Conservation (phyloP, 805 yeast genomes). For the Candida broadrunensis region DNA sequence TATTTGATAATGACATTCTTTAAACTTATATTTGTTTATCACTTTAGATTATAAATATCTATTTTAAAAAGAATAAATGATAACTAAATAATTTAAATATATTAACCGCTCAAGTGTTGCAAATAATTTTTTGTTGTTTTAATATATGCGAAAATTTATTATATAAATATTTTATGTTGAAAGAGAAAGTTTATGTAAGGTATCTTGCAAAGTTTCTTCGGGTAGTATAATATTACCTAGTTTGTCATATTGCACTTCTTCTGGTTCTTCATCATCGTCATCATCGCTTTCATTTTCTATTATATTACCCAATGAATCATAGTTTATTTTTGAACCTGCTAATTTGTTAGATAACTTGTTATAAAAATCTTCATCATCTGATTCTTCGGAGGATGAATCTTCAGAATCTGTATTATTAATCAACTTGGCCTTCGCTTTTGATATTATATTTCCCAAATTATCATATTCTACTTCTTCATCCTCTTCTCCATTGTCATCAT, state of each 20-base stretch:
- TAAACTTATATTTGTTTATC: too few species aligned
- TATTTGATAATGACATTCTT: background rate
- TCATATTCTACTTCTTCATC: slow-evolving; percentile 14
- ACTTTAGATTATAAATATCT: too few species aligned
- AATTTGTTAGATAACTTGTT: background rate
- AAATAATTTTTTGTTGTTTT: slow-evolving; percentile 3
- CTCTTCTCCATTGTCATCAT: slow-evolving; percentile 11
- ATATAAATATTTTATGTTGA: background rate
- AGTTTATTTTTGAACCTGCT: slow-evolving; percentile 4
- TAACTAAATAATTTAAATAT: too few species aligned
- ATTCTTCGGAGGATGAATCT: slow-evolving; percentile 1
- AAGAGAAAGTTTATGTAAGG: slow-evolving; percentile 1
- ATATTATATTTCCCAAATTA: slow-evolving; percentile 16
- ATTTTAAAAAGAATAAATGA: too few species aligned
- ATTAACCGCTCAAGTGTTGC: slow-evolving; percentile 1
- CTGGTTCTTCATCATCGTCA: slow-evolving; percentile 6
- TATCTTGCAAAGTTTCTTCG: background rate
- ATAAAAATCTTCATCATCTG: slow-evolving; percentile 1
- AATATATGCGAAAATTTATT: background rate
- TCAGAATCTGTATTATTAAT: slow-evolving; percentile 8
- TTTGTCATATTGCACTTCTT: slow-evolving; percentile 15
- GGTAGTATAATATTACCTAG: slow-evolving; percentile 21
- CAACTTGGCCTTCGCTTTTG: slow-evolving; percentile 3
- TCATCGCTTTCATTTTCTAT: slow-evolving; percentile 6
- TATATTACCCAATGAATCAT: slow-evolving; percentile 20